These are phyloP conservation scores for Veloboletus limbatus DNA, from an alignment of 1,284 basidiomycete species.

Conservation along the genomic window DNA sequence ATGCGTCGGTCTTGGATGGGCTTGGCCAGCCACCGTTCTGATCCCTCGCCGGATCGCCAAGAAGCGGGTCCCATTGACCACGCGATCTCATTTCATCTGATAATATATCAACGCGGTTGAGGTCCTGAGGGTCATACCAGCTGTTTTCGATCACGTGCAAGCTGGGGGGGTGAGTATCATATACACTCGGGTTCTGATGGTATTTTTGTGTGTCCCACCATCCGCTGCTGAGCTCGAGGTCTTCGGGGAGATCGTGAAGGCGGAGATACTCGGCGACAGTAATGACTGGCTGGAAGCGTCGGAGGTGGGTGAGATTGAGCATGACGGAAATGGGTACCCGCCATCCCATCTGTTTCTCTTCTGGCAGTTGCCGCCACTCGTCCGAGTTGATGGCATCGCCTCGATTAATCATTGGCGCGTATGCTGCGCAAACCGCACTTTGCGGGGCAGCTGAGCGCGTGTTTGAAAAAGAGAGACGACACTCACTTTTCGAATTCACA, in stretches of 20 bases:
- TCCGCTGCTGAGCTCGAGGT: constrained; percentile 38
- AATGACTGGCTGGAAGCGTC: constrained; percentile 39
- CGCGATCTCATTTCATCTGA: constrained; percentile 34
- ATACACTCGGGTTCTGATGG: constrained; percentile 20
- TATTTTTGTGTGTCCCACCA: constrained; percentile 37
- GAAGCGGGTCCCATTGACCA: constrained; percentile 27
- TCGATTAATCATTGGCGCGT: constrained; percentile 41
- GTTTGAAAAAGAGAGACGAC: background rate
- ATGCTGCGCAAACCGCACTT: constrained; percentile 34
- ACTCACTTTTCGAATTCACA: constrained; percentile 39
- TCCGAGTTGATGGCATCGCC: constrained; percentile 39
- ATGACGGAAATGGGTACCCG: constrained; percentile 40
- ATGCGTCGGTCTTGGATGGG: constrained; percentile 19
- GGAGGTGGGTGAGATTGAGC: constrained; percentile 45
- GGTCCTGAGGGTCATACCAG: constrained; percentile 39
- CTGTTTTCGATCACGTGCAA: constrained; percentile 39
- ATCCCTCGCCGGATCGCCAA: constrained; percentile 21
- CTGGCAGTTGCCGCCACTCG: constrained; percentile 42
- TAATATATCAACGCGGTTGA: constrained; percentile 40
- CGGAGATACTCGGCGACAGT: constrained; percentile 43
- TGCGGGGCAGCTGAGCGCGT: background rate
- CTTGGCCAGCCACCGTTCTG: constrained; percentile 25
- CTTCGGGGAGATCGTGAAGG: constrained; percentile 37
- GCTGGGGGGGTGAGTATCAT: constrained; percentile 24
- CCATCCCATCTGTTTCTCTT: constrained; percentile 43